phyloP scores from a whole-genome alignment of 2,329 filamentous ascomycete genomes.

The Aspergillus sp. region DNA sequence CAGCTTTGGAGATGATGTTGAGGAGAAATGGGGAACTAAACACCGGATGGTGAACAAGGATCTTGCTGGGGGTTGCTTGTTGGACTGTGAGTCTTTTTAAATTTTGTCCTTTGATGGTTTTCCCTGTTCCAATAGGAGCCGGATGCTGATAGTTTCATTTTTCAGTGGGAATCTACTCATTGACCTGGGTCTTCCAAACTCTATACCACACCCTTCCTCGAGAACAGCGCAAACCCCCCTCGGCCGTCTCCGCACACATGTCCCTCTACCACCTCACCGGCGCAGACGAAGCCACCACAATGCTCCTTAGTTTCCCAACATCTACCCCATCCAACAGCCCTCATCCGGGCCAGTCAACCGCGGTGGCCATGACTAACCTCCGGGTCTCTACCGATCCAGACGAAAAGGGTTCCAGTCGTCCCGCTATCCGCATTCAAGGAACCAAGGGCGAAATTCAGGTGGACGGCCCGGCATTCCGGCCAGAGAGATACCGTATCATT shows the following conservation, averaged over 20 bases:
- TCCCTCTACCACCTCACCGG: constrained; percentile 66
- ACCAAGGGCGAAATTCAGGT: constrained; percentile 77
- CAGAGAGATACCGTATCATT: constrained; percentile 59
- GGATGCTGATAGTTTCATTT: not conserved
- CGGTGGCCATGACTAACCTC: constrained; percentile 62
- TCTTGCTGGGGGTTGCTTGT: constrained; percentile 71
- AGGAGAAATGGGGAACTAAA: constrained; percentile 53
- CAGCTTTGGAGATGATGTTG: constrained; percentile 55
- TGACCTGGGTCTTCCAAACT: constrained; percentile 87
- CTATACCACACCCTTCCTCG: constrained; percentile 71
- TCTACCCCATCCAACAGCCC: constrained; percentile 37
- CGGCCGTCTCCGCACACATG: constrained; percentile 59
- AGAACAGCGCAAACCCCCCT: constrained; percentile 57
- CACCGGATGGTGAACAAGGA: constrained; percentile 78
- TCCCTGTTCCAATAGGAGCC: not conserved
- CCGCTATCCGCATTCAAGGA: constrained; percentile 73
- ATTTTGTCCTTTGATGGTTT: not conserved
- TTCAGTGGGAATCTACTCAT: constrained; percentile 71
- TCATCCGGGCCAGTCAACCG: constrained; percentile 52
- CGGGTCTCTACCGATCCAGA: constrained; percentile 58
- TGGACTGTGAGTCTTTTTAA: constrained; percentile 54
- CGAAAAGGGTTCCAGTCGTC: constrained; percentile 51
- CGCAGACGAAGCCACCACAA: constrained; percentile 69
- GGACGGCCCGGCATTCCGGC: constrained; percentile 62
- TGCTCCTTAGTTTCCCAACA: constrained; percentile 68